Evolutionary conservation across 1,139 yeast genomes (phyloP).

Genomic region (Taiozyma sp.): DNA sequence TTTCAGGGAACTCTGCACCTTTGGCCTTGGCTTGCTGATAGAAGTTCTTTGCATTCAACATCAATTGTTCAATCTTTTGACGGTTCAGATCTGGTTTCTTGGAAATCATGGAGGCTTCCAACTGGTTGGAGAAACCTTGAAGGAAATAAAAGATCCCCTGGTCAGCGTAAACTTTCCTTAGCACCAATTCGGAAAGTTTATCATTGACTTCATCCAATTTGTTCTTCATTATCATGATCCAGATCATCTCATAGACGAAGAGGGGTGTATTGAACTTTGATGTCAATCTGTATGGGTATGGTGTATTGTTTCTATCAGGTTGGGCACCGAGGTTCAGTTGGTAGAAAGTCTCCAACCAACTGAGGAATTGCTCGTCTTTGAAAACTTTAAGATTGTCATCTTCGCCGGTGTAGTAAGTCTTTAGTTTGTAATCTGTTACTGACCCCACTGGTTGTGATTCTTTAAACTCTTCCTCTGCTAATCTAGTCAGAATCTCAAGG

Average conservation of each 20-base stretch:
- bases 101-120: constrained; percentile 12
- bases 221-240: constrained; percentile 16
- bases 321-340: background rate
- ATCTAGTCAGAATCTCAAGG: constrained; percentile 33
- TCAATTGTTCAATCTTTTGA: constrained; percentile 9
- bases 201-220: constrained; percentile 16
- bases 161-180: constrained; percentile 12
- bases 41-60: constrained; percentile 8
- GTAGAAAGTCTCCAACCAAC: constrained; percentile 16
- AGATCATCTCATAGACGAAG: constrained; percentile 10
- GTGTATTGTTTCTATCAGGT: background rate
- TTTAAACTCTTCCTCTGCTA: constrained; percentile 13
- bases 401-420: constrained; percentile 3
- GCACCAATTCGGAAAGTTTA: constrained; percentile 13
- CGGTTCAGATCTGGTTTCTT: constrained; percentile 1
- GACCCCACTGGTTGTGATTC: constrained; percentile 5
- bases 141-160: constrained; percentile 21
- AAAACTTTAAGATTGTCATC: constrained; percentile 1
- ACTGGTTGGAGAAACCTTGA: constrained; percentile 18
- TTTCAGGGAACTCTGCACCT: constrained; percentile 14
- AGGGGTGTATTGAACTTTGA: constrained; percentile 11
- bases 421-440: constrained; percentile 8
- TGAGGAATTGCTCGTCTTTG: constrained; percentile 21
- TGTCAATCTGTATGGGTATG: constrained; percentile 10
- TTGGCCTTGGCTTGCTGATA: constrained; percentile 6